Base-by-base conservation (phyloP, 2,329 filamentous ascomycete genomes). In the Metarhizium robertsii region DNA sequence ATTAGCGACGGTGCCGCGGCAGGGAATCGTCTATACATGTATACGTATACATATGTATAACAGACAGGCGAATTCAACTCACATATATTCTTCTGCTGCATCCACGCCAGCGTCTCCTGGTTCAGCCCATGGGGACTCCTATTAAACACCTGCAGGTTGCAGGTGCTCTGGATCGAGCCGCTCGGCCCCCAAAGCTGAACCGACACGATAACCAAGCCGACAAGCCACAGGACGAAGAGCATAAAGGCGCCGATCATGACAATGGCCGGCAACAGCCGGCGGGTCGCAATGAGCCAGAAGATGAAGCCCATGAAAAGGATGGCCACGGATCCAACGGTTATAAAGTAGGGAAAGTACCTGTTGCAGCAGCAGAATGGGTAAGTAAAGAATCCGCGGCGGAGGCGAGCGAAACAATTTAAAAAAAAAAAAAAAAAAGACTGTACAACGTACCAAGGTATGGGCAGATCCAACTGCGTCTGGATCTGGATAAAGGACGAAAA, bases 291-390 rank as follows among this genome's bases (percentile, higher is more conserved):
- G 32, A 87, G 75, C 68, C 73, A 81, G 47, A 91, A 76, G 6
- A 88, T 77, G 2, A 84, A 68, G 56, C 81, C 66, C 57, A 92
- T 83, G 71, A 87, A 92, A 57, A 80, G 62, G 16, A 90, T 79
- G 2, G 79, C 79, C 29, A 91, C 79, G 20, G 74, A 64, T 30
- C 71, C 71, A 54, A 83, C 78, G 20, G 80, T 81, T 54, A 87
- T 79, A 67, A 77, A 83, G 74, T 86, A 87, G 8, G 83, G 74
- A 60, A 87, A 86, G 69, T 86, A 86, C 83, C 83, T 86, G 61
- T 14, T 47, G n/a, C n/a, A 20, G 42, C 42, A 20, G 8, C 6
- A 10, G 45, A 2, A 14, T n/a, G 2, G 6, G 13, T 53, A 25
- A 25, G 25, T 25, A 25, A 25, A 25, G 25, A 25, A 25, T 25